Percentiles rank a stretch among this genome's conserved stretches.
Evolutionary conservation across 2,329 filamentous ascomycete genomes (phyloP).

Genomic region (Fusarium sp.): DNA sequence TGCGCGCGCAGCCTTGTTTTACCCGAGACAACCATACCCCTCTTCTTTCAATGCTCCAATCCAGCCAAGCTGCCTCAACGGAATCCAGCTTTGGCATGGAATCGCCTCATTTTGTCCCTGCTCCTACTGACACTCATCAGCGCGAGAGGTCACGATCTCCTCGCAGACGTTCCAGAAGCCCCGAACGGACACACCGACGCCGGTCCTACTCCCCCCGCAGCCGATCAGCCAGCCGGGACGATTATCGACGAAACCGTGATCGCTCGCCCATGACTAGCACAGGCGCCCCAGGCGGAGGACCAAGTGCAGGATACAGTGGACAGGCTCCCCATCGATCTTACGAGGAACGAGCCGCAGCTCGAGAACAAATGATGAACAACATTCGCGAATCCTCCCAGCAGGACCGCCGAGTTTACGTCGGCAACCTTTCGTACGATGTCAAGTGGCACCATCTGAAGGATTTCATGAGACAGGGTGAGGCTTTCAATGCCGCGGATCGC

Average conservation of each 20-base stretch:
- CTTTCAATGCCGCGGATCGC: slow-evolving; percentile 42
- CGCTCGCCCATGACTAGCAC: slow-evolving; percentile 88
- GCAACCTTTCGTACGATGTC: slow-evolving; percentile 98
- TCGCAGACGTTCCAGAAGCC: slow-evolving; percentile 87
- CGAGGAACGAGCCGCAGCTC: slow-evolving; percentile 85
- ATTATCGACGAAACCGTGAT: slow-evolving; percentile 79
- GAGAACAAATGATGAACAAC: slow-evolving; percentile 96
- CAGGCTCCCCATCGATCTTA: slow-evolving; percentile 75
- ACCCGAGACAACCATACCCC: slow-evolving; percentile 16
- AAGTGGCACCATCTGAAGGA: slow-evolving; percentile 99
- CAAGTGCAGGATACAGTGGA: slow-evolving; percentile 73
- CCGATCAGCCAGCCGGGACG: slow-evolving; percentile 80
- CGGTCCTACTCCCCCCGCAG: slow-evolving; percentile 84
- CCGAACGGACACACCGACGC: slow-evolving; percentile 74
- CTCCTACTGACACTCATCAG: slow-evolving; percentile 60
- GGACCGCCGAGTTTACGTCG: slow-evolving; percentile 99
- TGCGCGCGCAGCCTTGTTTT: slow-evolving; percentile 18
- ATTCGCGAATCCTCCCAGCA: slow-evolving; percentile 96
- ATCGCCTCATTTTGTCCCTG: slow-evolving; percentile 11
- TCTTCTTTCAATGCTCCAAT: slow-evolving; percentile 16
- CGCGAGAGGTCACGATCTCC: slow-evolving; percentile 87
- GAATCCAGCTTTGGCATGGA: slow-evolving; percentile 32
- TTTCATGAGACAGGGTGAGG: slow-evolving; percentile 98
- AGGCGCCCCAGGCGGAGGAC: slow-evolving; percentile 76
- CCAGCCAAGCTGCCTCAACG: slow-evolving; percentile 9